These are phyloP conservation scores for Neopestalotiopsis clavispora DNA, from an alignment of 2,329 filamentous ascomycete species.

Conservation along the genomic window DNA sequence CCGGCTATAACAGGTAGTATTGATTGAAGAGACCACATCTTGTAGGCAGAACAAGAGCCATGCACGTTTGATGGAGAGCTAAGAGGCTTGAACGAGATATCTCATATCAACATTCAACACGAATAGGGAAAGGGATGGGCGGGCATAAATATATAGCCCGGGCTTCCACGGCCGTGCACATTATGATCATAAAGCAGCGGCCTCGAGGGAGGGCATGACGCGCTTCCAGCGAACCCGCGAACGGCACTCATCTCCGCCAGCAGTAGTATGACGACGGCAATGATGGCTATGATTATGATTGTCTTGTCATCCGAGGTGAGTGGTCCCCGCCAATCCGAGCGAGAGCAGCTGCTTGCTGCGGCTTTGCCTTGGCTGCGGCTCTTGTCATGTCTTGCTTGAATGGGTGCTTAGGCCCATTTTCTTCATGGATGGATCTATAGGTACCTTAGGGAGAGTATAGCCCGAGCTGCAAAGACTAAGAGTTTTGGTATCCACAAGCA, in stretches of 20 bases:
- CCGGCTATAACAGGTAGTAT: slow-evolving; percentile 9
- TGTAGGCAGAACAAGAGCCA: neutral
- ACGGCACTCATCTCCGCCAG: neutral
- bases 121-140: neutral
- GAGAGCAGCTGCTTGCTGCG: neutral
- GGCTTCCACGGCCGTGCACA: neutral
- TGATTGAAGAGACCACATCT: neutral
- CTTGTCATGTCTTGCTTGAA: neutral
- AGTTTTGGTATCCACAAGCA: neutral
- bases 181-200: neutral
- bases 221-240: neutral
- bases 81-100: neutral
- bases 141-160: neutral
- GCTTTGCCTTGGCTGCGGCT: slow-evolving; percentile 6
- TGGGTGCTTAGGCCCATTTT: neutral
- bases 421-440: neutral
- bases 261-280: neutral
- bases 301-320: slow-evolving; percentile 8
- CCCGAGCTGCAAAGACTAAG: neutral
- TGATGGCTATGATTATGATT: neutral
- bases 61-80: neutral
- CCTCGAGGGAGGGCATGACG: neutral
- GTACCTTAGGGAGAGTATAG: neutral
- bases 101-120: neutral
- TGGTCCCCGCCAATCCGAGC: neutral